phyloP scores from a whole-genome alignment of 2,329 filamentous ascomycete species.

The Pseudogymnoascus sp. region DNA sequence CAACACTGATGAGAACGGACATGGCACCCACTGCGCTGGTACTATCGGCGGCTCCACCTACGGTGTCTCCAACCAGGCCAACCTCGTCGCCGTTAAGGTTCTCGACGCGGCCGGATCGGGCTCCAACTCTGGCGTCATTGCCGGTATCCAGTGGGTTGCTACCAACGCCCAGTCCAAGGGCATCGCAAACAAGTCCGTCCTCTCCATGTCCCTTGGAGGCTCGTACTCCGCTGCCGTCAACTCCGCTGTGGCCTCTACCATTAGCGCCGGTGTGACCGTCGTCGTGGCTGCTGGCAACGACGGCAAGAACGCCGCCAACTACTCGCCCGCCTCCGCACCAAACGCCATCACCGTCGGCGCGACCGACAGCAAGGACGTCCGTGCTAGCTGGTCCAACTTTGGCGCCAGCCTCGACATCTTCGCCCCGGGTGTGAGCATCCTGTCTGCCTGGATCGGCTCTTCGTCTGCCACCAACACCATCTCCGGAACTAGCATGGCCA shows the following conservation, averaged over 20 bases:
- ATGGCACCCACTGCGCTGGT: conserved; percentile 39
- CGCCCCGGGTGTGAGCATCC: conserved; percentile 42
- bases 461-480: conserved; percentile 43
- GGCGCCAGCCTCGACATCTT: conserved; percentile 46
- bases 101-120: conserved; percentile 35
- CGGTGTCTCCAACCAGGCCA: conserved; percentile 35
- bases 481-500: conserved; percentile 57
- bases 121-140: conserved; percentile 47
- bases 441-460: conserved; percentile 42
- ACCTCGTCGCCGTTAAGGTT: conserved; percentile 36
- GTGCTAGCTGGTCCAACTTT: conserved; percentile 46
- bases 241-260: conserved; percentile 42
- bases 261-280: conserved; percentile 42
- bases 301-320: conserved; percentile 34
- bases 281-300: conserved; percentile 52
- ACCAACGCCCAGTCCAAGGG: conserved; percentile 39
- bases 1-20: conserved; percentile 34
- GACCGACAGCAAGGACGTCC: conserved; percentile 35
- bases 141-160: conserved; percentile 53
- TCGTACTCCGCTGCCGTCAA: conserved; percentile 42
- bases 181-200: conserved; percentile 47
- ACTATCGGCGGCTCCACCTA: conserved; percentile 36
- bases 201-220: conserved; percentile 59
- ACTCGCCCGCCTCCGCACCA: conserved; percentile 45
- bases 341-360: conserved; percentile 50